Base-by-base conservation (phyloP, 73 alveolate species). In the Paramecium tetraurelia region DNA sequence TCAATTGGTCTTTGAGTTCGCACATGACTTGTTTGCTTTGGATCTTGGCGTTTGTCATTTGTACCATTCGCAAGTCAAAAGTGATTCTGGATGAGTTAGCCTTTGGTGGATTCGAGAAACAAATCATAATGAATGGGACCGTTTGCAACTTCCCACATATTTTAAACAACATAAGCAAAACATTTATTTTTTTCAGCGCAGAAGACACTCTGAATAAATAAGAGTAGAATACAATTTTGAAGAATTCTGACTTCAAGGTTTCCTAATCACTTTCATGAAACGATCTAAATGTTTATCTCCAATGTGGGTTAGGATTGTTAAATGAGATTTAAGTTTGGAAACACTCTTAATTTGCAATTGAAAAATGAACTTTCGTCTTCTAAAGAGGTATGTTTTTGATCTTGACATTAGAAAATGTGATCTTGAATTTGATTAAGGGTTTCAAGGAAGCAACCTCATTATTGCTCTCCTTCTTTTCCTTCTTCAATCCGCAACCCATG, bases 51-150 rank as follows among this genome's bases (percentile, higher is more conserved):
- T n/a, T 41, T 20, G 72, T 46, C 57, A 21, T 80, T 46, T 80
- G 38, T 1, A 46, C 90, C 90, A 80, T 80, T 80, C 46, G 43
- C 50, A 80, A 80, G 46, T 80, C 90, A 22, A 80, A 80, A 24
- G 76, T 41, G 12, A 80, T 80, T 21, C 90, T 40, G 10, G 90
- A 80, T 80, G 48, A 40, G 3, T 53, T n/a, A 63, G 48, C 57
- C 14, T 80, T 80, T 80, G 3, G 70, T 44, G 27, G 90, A 80
- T 31, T 41, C 90, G 12, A 80, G 44, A 46, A 80, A 80, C 90
- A 80, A 24, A 80, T 80, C 90, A 80, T 44, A 80, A 46, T 80
- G 90, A 44, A 44, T n/a, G 5, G 90, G 90, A 40, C 90, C 90
- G 12, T 22, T 80, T 21, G 90, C 90, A 24, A 80, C 90, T 41